Base-by-base conservation (phyloP, 163 green algal genomes). In the Volvox carteri region DNA sequence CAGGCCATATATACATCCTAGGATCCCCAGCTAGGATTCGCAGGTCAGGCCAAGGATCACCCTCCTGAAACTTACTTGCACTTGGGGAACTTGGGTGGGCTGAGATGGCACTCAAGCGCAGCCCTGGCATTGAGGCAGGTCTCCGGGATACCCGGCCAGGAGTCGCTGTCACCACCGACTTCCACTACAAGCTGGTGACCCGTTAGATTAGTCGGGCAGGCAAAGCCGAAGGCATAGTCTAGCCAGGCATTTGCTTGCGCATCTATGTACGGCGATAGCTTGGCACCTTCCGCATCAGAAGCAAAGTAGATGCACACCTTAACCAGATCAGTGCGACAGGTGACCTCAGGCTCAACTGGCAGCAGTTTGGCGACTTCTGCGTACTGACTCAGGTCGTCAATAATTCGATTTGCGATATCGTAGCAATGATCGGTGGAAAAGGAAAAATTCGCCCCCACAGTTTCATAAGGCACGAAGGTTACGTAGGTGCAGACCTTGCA, bases 11-110 rank as follows among this genome's bases (percentile, higher is more conserved):
- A n/a, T n/a, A n/a, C n/a, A n/a, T n/a, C n/a, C n/a, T n/a, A n/a
- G n/a, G n/a, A n/a, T n/a, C n/a, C n/a, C n/a, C n/a, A n/a, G n/a
- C n/a, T n/a, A n/a, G n/a, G n/a, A n/a, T n/a, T n/a, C n/a, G n/a
- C n/a, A n/a, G n/a, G n/a, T n/a, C n/a, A n/a, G n/a, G n/a, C n/a
- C n/a, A n/a, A n/a, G n/a, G n/a, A n/a, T n/a, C n/a, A n/a, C n/a
- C n/a, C n/a, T n/a, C n/a, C n/a, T n/a, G n/a, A n/a, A n/a, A 11
- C 60, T 72, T 33, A 72, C 60, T 72, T 72, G 60, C 60, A 72
- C 60, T 72, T 39, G 9, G 60, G 60, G n/a, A 72, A 72, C 25
- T 72, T 30, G 60, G 28, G 60, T 28, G 60, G 11, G 4, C 4
- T 72, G 25, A 7, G 2, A 72, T 23, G 19, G 60, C 25, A 72